Evolutionary conservation across 2,329 filamentous ascomycete genomes (phyloP).

Genomic region (Fusarium brachygibbosum): DNA sequence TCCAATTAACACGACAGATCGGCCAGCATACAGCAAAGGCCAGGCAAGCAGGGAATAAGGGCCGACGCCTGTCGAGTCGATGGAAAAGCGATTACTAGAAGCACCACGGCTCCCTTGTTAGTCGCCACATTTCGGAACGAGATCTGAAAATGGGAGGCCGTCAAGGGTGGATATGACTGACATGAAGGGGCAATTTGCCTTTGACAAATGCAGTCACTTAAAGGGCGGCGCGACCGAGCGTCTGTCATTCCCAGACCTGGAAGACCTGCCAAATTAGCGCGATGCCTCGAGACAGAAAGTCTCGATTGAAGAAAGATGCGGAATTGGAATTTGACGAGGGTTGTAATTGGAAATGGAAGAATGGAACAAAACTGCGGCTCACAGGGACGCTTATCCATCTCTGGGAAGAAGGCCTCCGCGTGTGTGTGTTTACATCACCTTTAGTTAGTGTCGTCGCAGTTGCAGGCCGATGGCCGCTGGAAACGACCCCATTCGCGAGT

Average conservation of each 20-base stretch:
- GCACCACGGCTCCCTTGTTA: conserved; percentile 18
- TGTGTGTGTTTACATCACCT: conserved; percentile 37
- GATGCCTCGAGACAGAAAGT: conserved; percentile 13
- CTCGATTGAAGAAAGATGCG: conserved; percentile 33
- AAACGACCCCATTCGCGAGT: conserved; percentile 49
- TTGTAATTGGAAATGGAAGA: conserved; percentile 26
- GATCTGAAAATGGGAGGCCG: conserved; percentile 34
- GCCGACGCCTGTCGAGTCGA: conserved; percentile 37
- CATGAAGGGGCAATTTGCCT: conserved; percentile 30
- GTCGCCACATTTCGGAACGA: conserved; percentile 27
- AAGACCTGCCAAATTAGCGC: conserved; percentile 24
- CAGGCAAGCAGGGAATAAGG: conserved; percentile 35
- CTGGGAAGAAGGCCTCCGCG: conserved; percentile 39
- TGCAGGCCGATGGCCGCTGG: conserved; percentile 35
- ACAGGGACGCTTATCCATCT: conserved; percentile 44
- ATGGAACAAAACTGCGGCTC: conserved; percentile 39
- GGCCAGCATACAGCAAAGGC: conserved; percentile 20
- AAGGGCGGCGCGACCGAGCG: conserved; percentile 27
- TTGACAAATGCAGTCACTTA: conserved; percentile 23
- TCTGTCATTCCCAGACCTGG: conserved; percentile 9
- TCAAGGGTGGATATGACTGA: conserved; percentile 30
- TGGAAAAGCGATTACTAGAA: conserved; percentile 20
- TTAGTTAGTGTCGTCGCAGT: conserved; percentile 29
- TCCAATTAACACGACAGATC: conserved; percentile 37
- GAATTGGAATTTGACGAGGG: conserved; percentile 35